Base-by-base conservation (phyloP, 805 yeast species). In the Nakazawaea ishiwadae region DNA sequence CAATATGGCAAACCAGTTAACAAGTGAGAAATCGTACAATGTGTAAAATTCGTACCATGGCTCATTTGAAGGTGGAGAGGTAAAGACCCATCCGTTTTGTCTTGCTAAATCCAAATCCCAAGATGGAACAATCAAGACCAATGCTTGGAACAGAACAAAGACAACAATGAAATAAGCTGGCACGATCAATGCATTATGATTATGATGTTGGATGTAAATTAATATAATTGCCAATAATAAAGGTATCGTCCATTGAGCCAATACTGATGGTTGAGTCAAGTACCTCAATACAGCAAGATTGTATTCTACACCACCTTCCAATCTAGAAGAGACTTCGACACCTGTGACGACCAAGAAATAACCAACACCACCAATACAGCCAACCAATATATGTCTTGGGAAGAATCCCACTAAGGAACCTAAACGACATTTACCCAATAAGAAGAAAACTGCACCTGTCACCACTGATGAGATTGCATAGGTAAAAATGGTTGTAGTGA, bases 331-430 rank as follows among this genome's bases (percentile, higher is more conserved):
- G 1, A 93, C 96, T 55, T 91, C 97, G 21, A 93, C 63, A 1
- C 96, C 99, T 0, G 99, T 93, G 1, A 86, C 81, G 2, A 89
- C 67, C 37, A 93, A 68, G 61, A 93, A 93, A 63, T 86, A 90
- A 6, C 99, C 99, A 37, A 93, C 99, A 54, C 99, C 99, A 30
- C 99, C 99, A 51, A 93, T 90, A 58, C 98, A 93, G 1, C 99
- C 99, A 28, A 93, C 93, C 21, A 93, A 70, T 42, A 93, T 91
- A 60, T 93, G 99, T 47, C 97, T 71, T 1, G 99, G 99, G 69
- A 93, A 93, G 58, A 89, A 93, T 0, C 96, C 96, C 16, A 91
- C 96, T 17, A 93, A 65, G 24, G 86, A 75, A 5, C 99, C 99
- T 28, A 93, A 65, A 45, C 71, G 75, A 54, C 86, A 77, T 53